phyloP scores from a whole-genome alignment of 2,329 filamentous ascomycete genomes.

The Remersonia thermophila region DNA sequence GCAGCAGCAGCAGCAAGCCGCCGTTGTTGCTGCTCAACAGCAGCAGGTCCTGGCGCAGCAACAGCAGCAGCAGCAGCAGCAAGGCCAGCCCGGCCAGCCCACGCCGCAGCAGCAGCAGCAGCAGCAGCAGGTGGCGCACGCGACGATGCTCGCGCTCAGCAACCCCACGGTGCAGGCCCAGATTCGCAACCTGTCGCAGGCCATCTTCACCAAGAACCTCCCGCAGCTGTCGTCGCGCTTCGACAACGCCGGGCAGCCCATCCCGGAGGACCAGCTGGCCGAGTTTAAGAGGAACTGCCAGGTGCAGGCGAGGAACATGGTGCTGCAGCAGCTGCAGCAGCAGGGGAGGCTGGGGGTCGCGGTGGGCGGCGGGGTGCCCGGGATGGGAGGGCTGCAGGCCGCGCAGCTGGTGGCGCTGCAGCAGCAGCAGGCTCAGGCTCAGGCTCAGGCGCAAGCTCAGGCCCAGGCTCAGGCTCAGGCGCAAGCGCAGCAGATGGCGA shows the following conservation, averaged over 20 bases:
- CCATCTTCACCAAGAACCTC: conserved; percentile 30
- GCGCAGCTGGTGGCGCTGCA: conserved; percentile 10
- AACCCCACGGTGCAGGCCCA: conserved; percentile 8
- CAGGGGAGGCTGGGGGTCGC: neutral
- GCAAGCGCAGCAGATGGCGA: conserved; percentile 1
- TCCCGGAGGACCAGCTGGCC: conserved; percentile 34
- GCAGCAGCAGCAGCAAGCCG: conserved; percentile 17
- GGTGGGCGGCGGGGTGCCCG: neutral
- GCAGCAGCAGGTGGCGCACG: conserved; percentile 2
- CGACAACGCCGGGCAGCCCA: conserved; percentile 28
- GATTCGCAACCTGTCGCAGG: conserved; percentile 11
- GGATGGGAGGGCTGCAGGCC: neutral
- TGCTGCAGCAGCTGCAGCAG: conserved; percentile 20
- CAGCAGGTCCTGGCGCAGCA: conserved; percentile 19
- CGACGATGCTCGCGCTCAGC: neutral
- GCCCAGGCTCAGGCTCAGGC: conserved; percentile 4
- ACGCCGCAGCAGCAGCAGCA: conserved; percentile 14
- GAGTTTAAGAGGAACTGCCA: conserved; percentile 33
- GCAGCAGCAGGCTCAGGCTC: conserved; percentile 7
- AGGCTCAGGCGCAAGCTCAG: conserved; percentile 2
- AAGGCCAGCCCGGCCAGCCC: conserved; percentile 9
- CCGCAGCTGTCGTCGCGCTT: conserved; percentile 23
- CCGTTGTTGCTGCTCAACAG: conserved; percentile 14
- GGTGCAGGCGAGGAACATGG: conserved; percentile 25
- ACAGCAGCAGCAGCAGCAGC: conserved; percentile 18